Evolutionary conservation across 768 basidiomycete species (phyloP).

Genomic region (Tylopilus vinaceipallidus): DNA sequence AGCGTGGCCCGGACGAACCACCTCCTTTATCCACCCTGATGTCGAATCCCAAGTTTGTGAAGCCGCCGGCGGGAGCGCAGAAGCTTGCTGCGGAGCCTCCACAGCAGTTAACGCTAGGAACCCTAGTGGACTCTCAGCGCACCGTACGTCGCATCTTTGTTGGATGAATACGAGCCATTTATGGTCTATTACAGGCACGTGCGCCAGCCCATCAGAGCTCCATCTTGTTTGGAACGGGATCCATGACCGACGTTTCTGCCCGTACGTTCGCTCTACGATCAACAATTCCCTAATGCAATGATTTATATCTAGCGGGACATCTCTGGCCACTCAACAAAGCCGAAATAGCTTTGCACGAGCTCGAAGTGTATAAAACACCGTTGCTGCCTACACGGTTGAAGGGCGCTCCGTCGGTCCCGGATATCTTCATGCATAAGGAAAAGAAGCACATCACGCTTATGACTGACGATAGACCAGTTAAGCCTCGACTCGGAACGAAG

Average conservation of each 20-base stretch:
- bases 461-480: slow-evolving; percentile 53
- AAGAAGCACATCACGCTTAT: slow-evolving; percentile 49
- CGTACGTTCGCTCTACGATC: slow-evolving; percentile 24
- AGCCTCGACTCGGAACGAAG: slow-evolving; percentile 47
- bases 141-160: slow-evolving; percentile 40
- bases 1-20: slow-evolving; percentile 63
- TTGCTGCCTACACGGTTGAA: slow-evolving; percentile 60
- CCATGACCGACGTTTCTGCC: slow-evolving; percentile 33
- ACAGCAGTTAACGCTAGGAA: slow-evolving; percentile 51
- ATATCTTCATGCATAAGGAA: slow-evolving; percentile 60
- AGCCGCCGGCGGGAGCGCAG: slow-evolving; percentile 44
- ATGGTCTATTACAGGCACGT: slow-evolving; percentile 36
- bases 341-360: slow-evolving; percentile 65
- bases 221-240: slow-evolving; percentile 45
- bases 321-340: slow-evolving; percentile 48
- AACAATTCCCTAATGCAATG: slow-evolving; percentile 11
- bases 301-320: slow-evolving; percentile 22
- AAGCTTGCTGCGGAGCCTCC: slow-evolving; percentile 23
- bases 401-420: slow-evolving; percentile 45
- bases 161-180: background rate
- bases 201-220: slow-evolving; percentile 53
- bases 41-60: slow-evolving; percentile 69
- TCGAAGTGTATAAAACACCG: slow-evolving; percentile 79
- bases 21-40: slow-evolving; percentile 61
- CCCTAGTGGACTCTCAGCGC: slow-evolving; percentile 55